Evolutionary conservation across 352 stramenopile species (phyloP), one percentile per base, ranked within the genome.

Genomic region (Globisporangium echinulatum): DNA sequence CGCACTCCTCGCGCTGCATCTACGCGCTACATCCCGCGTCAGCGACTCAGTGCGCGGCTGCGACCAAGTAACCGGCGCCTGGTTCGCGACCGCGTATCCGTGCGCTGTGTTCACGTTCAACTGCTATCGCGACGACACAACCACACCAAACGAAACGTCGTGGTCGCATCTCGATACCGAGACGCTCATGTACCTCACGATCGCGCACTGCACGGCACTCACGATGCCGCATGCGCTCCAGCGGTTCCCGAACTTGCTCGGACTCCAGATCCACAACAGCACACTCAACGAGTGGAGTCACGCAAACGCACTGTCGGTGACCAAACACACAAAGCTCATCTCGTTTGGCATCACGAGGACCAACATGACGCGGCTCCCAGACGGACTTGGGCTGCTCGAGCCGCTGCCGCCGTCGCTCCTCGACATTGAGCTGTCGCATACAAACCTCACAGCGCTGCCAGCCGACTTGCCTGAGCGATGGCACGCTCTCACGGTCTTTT

Each of bases 221-320:
- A 25, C 25, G 25, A 39, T 77, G 25, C 59, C 61, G 4, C 8
- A 49, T 3, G 13, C 47, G 5, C 50, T 75, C 40, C 64, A 58
- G 46, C 44, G n/a, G 11, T 75, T 73, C 38, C 40, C 52, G 7
- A 75, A 75, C 38, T 46, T 77, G 0, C 36, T 77, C 0, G 58
- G 67, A n/a, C 37, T 77, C 36, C 52, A 77, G 15, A 55, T 75
- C 19, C 64, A 70, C 67, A 77, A 75, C 42, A 56, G 25, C 10
- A 75, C 70, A 40, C 38, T 63, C 33, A 40, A 42, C 8, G 58
- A 63, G 58, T 63, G 57, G 57, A 19, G 17, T 14, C 44, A 56
- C 17, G 57, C 39, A 33, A 56, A 44, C n/a, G 39, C 38, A 1
- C 14, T 57, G 9, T 62, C 57, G 1, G 4, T 38, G 11, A 13